Conservation (phyloP, 805 yeast genomes). For the Candida taoyuanica region DNA sequence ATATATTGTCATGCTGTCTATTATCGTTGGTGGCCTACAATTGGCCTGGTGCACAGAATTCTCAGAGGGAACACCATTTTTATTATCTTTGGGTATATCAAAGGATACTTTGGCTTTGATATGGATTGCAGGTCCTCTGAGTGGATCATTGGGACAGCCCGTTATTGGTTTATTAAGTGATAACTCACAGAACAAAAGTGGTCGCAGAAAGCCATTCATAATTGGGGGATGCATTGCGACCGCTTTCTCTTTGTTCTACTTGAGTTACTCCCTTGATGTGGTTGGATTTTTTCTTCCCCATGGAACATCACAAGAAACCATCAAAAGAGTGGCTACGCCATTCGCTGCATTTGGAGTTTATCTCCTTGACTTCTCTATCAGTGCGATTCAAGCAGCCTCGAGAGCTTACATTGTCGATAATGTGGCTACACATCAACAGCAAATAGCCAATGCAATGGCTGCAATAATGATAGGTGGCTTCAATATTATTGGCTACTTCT, state of each 20-base stretch:
- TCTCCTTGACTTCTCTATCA: constrained; percentile 51
- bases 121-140: constrained; percentile 65
- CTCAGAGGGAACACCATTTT: constrained; percentile 57
- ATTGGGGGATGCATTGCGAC: constrained; percentile 50
- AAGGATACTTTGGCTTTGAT: constrained; percentile 50
- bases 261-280: constrained; percentile 43
- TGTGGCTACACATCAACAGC: constrained; percentile 53
- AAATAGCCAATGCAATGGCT: constrained; percentile 61
- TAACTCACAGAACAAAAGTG: constrained; percentile 38
- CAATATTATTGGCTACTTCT: constrained; percentile 51
- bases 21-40: constrained; percentile 54
- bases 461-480: constrained; percentile 59
- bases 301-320: constrained; percentile 17
- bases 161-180: constrained; percentile 57
- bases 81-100: constrained; percentile 58
- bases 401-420: constrained; percentile 61
- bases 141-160: constrained; percentile 63
- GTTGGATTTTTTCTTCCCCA: constrained; percentile 30
- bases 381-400: constrained; percentile 54
- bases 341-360: constrained; percentile 52
- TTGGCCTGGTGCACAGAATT: constrained; percentile 65
- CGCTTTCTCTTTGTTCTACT: constrained; percentile 37
- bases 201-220: constrained; percentile 55
- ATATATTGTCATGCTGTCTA: constrained; percentile 42
- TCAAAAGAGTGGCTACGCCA: constrained; percentile 36